Conservation (phyloP, 148 eudicot genomes). For the Vaccinium darrowii region DNA sequence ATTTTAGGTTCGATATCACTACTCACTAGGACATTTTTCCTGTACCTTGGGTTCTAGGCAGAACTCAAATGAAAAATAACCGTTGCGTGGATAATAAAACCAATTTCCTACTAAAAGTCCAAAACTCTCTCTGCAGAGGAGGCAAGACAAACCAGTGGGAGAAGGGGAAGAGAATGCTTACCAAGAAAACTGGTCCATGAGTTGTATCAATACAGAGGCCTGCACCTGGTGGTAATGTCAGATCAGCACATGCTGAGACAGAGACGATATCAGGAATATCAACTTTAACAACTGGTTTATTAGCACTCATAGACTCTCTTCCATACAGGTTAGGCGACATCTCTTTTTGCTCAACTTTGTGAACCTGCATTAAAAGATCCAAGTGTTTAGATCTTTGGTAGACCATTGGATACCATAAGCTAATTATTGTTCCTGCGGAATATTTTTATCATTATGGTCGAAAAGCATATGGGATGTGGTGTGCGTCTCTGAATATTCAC, state of each 20-base stretch:
- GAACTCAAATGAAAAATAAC: neutral
- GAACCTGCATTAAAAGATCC: constrained; percentile 48
- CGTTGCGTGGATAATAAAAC: neutral
- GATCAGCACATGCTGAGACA: constrained; percentile 86
- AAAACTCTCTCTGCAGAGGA: neutral
- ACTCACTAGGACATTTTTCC: neutral
- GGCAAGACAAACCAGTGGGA: neutral
- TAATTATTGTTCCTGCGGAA: neutral
- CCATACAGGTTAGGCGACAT: constrained; percentile 55
- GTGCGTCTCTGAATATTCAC: neutral
- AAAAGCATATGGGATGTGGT: neutral
- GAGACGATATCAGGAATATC: constrained; percentile 71
- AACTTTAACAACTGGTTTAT: constrained; percentile 51
- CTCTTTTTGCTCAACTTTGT: constrained; percentile 46
- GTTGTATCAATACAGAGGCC: constrained; percentile 78
- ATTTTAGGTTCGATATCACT: neutral
- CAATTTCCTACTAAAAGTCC: neutral
- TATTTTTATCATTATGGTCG: neutral
- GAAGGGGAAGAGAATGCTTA: constrained; percentile 31
- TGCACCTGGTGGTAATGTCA: constrained; percentile 90
- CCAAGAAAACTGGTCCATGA: constrained; percentile 76
- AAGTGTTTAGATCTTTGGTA: neutral
- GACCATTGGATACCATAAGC: neutral
- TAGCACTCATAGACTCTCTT: constrained; percentile 34
- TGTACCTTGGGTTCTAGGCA: neutral